phyloP scores from a whole-genome alignment of 495 filamentous ascomycete species.

The Immersiella caudata region DNA sequence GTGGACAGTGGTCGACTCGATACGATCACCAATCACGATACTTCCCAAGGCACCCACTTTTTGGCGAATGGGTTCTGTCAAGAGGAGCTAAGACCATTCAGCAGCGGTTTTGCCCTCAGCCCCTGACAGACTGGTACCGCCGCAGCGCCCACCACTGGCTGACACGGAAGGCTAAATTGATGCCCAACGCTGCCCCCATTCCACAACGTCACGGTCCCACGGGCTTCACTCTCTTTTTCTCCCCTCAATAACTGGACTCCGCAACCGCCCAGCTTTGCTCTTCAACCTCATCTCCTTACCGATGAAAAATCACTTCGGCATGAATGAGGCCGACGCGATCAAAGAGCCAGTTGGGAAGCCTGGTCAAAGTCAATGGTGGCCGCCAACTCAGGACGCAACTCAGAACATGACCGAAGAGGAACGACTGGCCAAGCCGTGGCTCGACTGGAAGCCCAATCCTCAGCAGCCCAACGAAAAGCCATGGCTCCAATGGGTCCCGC shows the following conservation, averaged over 20 bases:
- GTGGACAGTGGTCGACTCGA: no score
- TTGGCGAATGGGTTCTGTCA: no score
- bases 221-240: neutral
- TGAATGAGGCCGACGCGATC: no score
- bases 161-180: neutral
- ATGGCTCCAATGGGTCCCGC: constrained; percentile 14
- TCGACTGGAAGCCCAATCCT: constrained; percentile 3
- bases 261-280: neutral
- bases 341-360: neutral
- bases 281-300: neutral
- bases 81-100: no score
- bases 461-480: constrained; percentile 9
- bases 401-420: constrained; percentile 8
- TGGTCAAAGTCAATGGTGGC: constrained; percentile 10
- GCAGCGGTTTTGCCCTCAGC: no score
- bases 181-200: neutral
- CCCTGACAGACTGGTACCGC: no score
- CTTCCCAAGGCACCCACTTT: no score
- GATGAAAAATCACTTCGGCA: neutral
- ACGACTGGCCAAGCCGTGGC: constrained; percentile 1
- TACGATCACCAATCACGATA: no score
- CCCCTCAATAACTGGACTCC: no score
- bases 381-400: neutral
- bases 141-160: no score
- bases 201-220: neutral